Evolutionary conservation across 305 asterid species (phyloP).

Genomic region (Petunia hybrid): DNA sequence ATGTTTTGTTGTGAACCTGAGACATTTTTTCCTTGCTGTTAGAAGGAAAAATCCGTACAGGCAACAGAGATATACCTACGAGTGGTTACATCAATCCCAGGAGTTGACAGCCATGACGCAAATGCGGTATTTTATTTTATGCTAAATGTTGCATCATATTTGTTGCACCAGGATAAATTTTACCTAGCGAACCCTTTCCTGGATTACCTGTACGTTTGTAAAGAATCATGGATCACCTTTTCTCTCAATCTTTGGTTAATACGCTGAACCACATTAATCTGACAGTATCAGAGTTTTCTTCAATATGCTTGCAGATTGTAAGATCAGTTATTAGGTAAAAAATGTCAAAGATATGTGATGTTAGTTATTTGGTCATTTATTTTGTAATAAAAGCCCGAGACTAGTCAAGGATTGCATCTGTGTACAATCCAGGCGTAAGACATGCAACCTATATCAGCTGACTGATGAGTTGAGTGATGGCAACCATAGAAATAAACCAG

Average conservation of each 20-base stretch:
- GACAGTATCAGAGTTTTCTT: neutral
- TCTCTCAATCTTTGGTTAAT: neutral
- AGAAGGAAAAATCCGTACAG: conserved; percentile 83
- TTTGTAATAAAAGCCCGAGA: neutral
- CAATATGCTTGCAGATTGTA: neutral
- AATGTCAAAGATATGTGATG: neutral
- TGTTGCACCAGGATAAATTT: neutral
- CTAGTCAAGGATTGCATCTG: neutral
- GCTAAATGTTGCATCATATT: conserved; percentile 20
- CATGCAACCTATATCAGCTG: neutral
- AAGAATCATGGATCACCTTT: neutral
- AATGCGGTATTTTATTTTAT: conserved; percentile 56
- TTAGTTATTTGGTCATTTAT: neutral
- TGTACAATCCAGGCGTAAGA: neutral
- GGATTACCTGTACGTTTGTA: neutral
- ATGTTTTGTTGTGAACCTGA: conserved; percentile 32
- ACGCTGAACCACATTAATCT: neutral
- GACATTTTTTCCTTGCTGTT: conserved; percentile 40
- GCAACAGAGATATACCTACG: conserved; percentile 73
- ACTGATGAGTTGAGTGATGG: neutral
- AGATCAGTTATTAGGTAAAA: neutral
- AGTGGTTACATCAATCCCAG: conserved; percentile 91
- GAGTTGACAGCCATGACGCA: conserved; percentile 71
- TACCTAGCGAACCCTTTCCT: neutral
- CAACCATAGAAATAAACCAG: neutral